Conservation (phyloP, 495 filamentous ascomycete species). For the Recurvomyces mirabilis region DNA sequence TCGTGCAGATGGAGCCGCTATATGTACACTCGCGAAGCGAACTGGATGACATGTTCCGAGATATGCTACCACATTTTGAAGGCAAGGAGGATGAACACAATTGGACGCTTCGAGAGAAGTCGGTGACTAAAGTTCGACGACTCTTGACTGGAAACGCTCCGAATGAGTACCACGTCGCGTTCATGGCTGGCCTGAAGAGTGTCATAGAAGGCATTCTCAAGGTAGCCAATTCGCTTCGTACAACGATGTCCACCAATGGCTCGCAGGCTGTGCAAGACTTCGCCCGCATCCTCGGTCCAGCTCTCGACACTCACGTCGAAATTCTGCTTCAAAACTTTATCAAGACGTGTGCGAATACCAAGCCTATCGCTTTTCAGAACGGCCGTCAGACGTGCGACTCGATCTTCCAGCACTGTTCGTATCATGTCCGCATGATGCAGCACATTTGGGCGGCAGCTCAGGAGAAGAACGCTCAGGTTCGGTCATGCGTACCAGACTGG, state of each 20-base stretch:
- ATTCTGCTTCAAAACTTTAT: conserved; percentile 79
- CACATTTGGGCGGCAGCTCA: conserved; percentile 68
- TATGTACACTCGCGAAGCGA: conserved; percentile 73
- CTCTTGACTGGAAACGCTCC: conserved; percentile 77
- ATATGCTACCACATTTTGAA: conserved; percentile 74
- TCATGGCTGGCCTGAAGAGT: conserved; percentile 55
- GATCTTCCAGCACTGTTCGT: conserved; percentile 67
- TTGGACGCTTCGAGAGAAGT: conserved; percentile 77
- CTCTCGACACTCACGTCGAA: conserved; percentile 80
- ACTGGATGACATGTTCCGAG: conserved; percentile 68
- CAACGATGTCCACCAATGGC: conserved; percentile 75
- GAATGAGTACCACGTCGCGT: conserved; percentile 58
- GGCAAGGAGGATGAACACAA: conserved; percentile 85
- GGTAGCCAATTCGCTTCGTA: conserved; percentile 71
- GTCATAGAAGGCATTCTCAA: conserved; percentile 86
- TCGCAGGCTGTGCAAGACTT: conserved; percentile 80
- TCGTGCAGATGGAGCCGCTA: conserved; percentile 63
- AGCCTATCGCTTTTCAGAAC: conserved; percentile 76
- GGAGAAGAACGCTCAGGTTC: conserved; percentile 83
- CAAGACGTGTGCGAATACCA: conserved; percentile 75
- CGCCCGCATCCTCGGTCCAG: conserved; percentile 60
- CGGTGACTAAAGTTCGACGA: conserved; percentile 58
- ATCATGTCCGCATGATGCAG: conserved; percentile 65
- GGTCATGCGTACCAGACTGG: conserved; percentile 72
- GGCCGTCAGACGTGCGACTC: conserved; percentile 65